These are phyloP conservation scores for Taphrina pruni DNA, from an alignment of 1,139 yeast genomes.

Conservation along the genomic window DNA sequence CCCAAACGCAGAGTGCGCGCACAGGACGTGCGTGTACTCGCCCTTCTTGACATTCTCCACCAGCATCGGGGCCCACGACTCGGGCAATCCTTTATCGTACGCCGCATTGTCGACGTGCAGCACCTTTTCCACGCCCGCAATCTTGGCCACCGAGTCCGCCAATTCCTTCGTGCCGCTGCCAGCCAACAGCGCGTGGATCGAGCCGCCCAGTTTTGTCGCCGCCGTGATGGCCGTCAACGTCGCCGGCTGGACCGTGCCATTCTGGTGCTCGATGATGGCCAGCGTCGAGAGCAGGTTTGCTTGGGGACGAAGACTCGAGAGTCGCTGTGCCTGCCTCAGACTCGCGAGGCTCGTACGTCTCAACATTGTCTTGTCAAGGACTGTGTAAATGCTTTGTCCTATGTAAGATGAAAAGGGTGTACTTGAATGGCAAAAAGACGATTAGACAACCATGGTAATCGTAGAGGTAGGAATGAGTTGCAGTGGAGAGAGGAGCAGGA, in stretches of 20 bases:
- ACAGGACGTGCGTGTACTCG: slow-evolving; percentile 72
- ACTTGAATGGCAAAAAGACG: too few species aligned
- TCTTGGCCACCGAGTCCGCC: slow-evolving; percentile 51
- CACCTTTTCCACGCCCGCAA: slow-evolving; percentile 54
- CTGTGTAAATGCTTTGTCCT: background rate
- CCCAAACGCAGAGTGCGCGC: slow-evolving; percentile 85
- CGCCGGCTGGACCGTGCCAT: slow-evolving; percentile 40
- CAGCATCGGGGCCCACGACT: slow-evolving; percentile 53
- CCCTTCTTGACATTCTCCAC: slow-evolving; percentile 54
- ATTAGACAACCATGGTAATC: too few species aligned
- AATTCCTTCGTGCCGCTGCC: slow-evolving; percentile 52
- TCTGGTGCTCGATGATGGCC: slow-evolving; percentile 41
- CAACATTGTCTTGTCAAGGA: slow-evolving; percentile 1
- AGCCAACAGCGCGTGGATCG: slow-evolving; percentile 55
- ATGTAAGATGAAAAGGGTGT: too few species aligned
- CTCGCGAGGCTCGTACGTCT: slow-evolving; percentile 12
- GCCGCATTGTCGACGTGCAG: slow-evolving; percentile 52
- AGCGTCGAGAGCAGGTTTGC: slow-evolving; percentile 32
- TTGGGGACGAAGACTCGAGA: background rate
- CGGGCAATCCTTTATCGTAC: slow-evolving; percentile 54
- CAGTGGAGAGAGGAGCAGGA: too few species aligned
- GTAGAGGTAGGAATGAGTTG: too few species aligned
- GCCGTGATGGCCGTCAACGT: slow-evolving; percentile 52
- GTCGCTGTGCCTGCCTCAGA: slow-evolving; percentile 5
- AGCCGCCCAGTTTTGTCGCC: slow-evolving; percentile 53